phyloP scores from a whole-genome alignment of 179 eudicot species.

The Amaranthus tricolor region DNA sequence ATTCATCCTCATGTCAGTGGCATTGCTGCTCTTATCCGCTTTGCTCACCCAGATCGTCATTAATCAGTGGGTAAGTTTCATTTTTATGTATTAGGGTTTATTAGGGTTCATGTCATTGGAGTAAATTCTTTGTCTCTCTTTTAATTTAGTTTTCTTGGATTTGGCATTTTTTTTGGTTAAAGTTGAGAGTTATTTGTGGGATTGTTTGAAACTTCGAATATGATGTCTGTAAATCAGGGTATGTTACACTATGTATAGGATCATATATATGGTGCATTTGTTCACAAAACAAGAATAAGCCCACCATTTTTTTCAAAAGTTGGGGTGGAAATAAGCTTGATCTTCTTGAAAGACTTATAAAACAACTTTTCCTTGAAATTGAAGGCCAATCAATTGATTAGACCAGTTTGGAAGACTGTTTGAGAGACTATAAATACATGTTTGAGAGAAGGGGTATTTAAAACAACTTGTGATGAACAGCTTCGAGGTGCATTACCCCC shows the following conservation, averaged over 20 bases:
- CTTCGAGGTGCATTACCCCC: constrained; percentile 88
- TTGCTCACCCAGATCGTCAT: no score
- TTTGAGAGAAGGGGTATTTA: constrained; percentile 79
- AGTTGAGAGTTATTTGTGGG: constrained; percentile 19
- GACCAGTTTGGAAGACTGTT: constrained; percentile 77
- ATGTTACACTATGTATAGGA: constrained; percentile 93
- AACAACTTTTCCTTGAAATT: constrained; percentile 69
- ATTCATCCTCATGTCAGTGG: no score
- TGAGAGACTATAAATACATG: constrained; percentile 80
- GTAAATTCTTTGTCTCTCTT: no score
- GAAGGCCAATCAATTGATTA: constrained; percentile 55
- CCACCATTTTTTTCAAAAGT: constrained; percentile 89
- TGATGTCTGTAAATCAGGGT: constrained; percentile 79
- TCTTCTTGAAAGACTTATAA: constrained; percentile 66
- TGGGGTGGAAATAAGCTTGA: constrained; percentile 96
- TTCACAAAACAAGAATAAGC: constrained; percentile 79
- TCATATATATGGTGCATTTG: constrained; percentile 94
- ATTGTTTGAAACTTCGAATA: constrained; percentile 15
- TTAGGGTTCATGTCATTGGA: no score
- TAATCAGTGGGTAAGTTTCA: no score
- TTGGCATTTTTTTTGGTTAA: not conserved
- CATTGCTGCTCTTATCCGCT: no score
- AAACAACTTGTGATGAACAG: constrained; percentile 85
- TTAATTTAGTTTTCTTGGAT: no score
- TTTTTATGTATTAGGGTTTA: no score